Percentiles rank a stretch among this genome's conserved stretches.
phyloP scores from a whole-genome alignment of 371 early-diverging fungal genomes.

The Actinomucor elegans region DNA sequence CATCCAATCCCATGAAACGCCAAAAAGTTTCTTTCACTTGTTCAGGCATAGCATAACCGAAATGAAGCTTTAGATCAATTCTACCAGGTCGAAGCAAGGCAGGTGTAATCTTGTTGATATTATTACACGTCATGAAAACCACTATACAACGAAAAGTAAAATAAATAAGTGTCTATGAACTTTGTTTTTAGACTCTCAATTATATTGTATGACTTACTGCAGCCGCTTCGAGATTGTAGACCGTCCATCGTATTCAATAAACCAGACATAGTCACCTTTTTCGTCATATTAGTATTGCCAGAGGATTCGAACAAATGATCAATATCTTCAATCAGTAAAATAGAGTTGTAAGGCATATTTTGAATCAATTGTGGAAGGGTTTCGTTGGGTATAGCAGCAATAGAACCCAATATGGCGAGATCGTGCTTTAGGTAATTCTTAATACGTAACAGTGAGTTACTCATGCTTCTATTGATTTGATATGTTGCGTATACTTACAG shows the following conservation, averaged over 20 bases:
- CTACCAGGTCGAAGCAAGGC: slow-evolving; percentile 97
- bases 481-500: no score
- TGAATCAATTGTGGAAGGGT: slow-evolving; percentile 80
- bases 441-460: background rate
- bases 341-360: slow-evolving; percentile 82
- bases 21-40: slow-evolving; percentile 65
- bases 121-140: slow-evolving; percentile 95
- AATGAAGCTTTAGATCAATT: slow-evolving; percentile 84
- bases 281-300: slow-evolving; percentile 42
- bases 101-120: slow-evolving; percentile 88
- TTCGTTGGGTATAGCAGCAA: slow-evolving; percentile 80
- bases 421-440: slow-evolving; percentile 15
- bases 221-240: slow-evolving; percentile 60
- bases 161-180: no score
- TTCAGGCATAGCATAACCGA: slow-evolving; percentile 74
- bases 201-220: slow-evolving; percentile 25
- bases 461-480: no score
- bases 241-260: slow-evolving; percentile 85
- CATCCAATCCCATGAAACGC: slow-evolving; percentile 41
- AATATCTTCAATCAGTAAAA: slow-evolving; percentile 95
- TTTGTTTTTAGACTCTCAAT: background rate
- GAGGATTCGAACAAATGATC: slow-evolving; percentile 61
- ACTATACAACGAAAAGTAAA: no score
- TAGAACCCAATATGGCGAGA: slow-evolving; percentile 57
- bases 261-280: slow-evolving; percentile 21